A percentile compares a stretch with the other conserved stretches of the same genome.
These are phyloP conservation scores for Gigaspora rosea DNA, from an alignment of 192 early-diverging fungal genomes.

Conservation along the genomic window DNA sequence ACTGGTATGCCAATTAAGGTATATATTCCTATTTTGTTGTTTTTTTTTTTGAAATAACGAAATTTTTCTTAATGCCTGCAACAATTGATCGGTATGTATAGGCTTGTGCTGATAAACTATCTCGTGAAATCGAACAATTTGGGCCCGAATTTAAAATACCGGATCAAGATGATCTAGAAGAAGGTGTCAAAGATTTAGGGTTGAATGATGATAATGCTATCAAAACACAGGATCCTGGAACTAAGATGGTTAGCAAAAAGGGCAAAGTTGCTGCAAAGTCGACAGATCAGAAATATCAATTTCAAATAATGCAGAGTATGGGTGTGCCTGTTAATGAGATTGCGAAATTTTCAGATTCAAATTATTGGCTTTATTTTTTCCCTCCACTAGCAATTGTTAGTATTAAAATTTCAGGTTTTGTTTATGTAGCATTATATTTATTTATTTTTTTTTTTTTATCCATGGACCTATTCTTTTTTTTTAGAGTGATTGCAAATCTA, in stretches of 20 bases:
- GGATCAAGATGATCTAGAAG: neutral
- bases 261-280: constrained; percentile 90
- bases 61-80: too few relatives aligned
- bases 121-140: constrained; percentile 81
- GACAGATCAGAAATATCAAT: constrained; percentile 85
- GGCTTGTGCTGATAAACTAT: constrained; percentile 87
- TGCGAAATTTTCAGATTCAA: constrained; percentile 87
- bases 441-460: neutral
- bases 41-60: neutral
- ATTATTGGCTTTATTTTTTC: constrained; percentile 93
- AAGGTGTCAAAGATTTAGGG: constrained; percentile 1
- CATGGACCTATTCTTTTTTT: constrained; percentile 6
- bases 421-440: neutral
- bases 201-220: neutral
- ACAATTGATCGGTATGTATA: constrained; percentile 32
- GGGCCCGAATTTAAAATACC: constrained; percentile 68
- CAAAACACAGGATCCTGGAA: constrained; percentile 8
- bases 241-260: constrained; percentile 72
- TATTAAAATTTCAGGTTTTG: constrained; percentile 25
- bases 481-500: constrained; percentile 68
- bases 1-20: constrained; percentile 99
- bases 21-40: neutral
- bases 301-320: constrained; percentile 93
- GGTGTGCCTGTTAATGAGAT: constrained; percentile 89
- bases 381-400: constrained; percentile 79